Percentiles rank a stretch among this genome's conserved stretches.
Evolutionary conservation across 2,329 filamentous ascomycete genomes (phyloP).

Genomic region (Pseudomassariella vexata): DNA sequence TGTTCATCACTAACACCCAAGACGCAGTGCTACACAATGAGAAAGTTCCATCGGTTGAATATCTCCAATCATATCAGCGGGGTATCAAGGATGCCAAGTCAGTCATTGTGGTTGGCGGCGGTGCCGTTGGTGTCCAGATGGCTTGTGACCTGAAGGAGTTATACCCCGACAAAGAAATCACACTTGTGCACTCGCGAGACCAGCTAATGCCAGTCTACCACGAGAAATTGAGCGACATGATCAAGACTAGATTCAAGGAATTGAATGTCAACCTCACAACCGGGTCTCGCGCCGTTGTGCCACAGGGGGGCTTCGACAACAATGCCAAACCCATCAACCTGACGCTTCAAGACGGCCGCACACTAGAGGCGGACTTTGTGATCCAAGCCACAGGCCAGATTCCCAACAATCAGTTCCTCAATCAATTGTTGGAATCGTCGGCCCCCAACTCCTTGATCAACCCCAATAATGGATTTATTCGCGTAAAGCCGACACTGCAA

Average conservation of each 20-base stretch:
- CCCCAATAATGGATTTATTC: conserved; percentile 26
- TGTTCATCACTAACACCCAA: too few species aligned
- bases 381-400: conserved; percentile 44
- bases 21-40: too few species aligned
- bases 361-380: conserved; percentile 32
- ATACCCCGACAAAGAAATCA: conserved; percentile 39
- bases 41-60: conserved; percentile 24
- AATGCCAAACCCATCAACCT: conserved; percentile 16
- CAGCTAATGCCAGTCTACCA: conserved; percentile 39
- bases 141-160: conserved; percentile 41
- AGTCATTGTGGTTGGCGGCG: conserved; percentile 34
- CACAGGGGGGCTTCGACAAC: conserved; percentile 16
- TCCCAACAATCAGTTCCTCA: conserved; percentile 36
- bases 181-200: conserved; percentile 39
- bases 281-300: conserved; percentile 21
- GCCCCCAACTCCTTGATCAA: conserved; percentile 18
- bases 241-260: conserved; percentile 27
- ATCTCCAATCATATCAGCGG: conserved; percentile 27
- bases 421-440: conserved; percentile 17
- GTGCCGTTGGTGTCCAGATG: conserved; percentile 44
- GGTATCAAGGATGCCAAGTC: conserved; percentile 22
- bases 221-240: conserved; percentile 27
- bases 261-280: conserved; percentile 30
- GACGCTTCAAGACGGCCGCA: conserved; percentile 24
- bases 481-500: conserved; percentile 40